Base-by-base conservation (phyloP, 768 basidiomycete species). In the Rhodosporidiobolus odoratus region DNA sequence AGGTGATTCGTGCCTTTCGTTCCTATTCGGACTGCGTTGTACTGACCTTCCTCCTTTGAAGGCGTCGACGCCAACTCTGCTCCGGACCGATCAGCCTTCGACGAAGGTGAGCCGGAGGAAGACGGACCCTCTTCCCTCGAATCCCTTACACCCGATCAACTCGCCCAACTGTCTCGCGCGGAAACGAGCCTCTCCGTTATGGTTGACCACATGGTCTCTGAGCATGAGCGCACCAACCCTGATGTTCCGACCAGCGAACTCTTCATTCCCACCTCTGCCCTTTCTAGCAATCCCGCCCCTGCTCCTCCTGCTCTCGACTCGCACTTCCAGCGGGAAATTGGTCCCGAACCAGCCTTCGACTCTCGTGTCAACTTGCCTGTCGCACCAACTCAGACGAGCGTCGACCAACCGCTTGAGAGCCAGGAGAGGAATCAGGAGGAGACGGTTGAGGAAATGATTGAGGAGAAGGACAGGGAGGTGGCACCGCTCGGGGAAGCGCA, bases 331-430 rank as follows among this genome's bases (percentile, higher is more conserved):
- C 17, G 13, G 27, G 52, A 53, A 25, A 4, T 4, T 32, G 38
- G 30, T 5, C 40, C 62, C 0, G 27, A 17, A 1, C 48, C 48
- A 15, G 16, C 30, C 13, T 35, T 62, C 50, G 37, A n/a, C n/a
- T 52, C 48, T 21, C 47, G n/a, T 8, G 37, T 64, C 15, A 35
- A 53, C 38, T 34, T 63, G 4, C 54, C 54, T 1, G 35, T 48
- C 34, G 35, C 58, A 3, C 59, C 66, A 3, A 21, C 53, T 8
- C 35, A 30, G 23, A 38, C 43, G 25, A 56, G 35, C 40, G 65
- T 66, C 21, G 65, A 66, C 50, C 58, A 52, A 23, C 65, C 58
- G 23, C n/a, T 60, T 21, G 50, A 41, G 17, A 50, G 52, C 21
- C 19, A 30, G 27, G 38, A 61, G 34, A 38, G 32, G 16, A 50